phyloP scores from a whole-genome alignment of 805 yeast species.

The Suhomyces tanzawaensis region DNA sequence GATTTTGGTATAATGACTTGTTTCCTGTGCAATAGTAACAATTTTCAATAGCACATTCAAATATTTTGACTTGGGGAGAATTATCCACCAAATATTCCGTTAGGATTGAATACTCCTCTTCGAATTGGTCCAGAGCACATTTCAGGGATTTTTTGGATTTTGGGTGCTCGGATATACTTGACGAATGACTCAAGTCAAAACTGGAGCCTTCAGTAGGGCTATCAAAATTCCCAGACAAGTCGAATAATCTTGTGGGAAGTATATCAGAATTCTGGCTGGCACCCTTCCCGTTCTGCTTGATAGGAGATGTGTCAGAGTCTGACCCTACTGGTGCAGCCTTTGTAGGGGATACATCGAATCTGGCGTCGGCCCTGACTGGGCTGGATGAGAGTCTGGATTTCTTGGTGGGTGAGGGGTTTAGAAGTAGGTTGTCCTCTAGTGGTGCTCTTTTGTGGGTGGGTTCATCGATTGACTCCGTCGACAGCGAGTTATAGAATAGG shows the following conservation, averaged over 20 bases:
- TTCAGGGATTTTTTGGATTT: background rate
- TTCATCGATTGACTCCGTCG: constrained; percentile 1
- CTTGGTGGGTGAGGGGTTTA: constrained; percentile 4
- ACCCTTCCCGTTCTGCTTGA: background rate
- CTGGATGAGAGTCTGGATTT: constrained; percentile 3
- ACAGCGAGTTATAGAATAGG: constrained; percentile 3
- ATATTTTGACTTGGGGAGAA: constrained; percentile 8
- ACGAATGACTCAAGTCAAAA: background rate
- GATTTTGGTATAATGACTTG: constrained; percentile 22
- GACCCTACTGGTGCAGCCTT: background rate
- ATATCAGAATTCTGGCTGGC: background rate
- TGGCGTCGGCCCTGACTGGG: constrained; percentile 1
- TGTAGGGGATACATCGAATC: constrained; percentile 3
- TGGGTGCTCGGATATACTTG: background rate
- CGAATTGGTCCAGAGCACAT: constrained; percentile 11
- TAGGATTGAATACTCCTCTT: constrained; percentile 25
- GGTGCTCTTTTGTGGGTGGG: too few relatives aligned
- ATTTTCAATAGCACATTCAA: constrained; percentile 22
- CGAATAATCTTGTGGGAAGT: background rate
- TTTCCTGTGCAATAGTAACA: constrained; percentile 32
- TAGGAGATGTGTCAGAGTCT: background rate
- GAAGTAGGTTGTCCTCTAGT: constrained; percentile 5
- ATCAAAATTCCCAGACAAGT: background rate
- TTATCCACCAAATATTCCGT: background rate
- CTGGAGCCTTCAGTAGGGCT: background rate